Percentiles rank a stretch among this genome's conserved stretches.
phyloP scores from a whole-genome alignment of 192 early-diverging fungal species.

The Rhizophagus clarus region DNA sequence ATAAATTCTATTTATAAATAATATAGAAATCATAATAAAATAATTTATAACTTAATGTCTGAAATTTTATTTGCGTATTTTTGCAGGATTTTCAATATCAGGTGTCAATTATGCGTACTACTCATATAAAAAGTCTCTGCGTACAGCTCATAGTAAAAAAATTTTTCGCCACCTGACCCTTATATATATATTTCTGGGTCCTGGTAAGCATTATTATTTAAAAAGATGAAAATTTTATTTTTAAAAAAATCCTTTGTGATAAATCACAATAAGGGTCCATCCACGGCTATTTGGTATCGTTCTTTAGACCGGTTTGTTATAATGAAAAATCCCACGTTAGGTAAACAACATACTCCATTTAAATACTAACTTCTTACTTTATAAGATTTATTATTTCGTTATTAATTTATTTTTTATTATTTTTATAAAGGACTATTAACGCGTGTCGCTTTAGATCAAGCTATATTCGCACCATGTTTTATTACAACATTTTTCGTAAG shows the following conservation, averaged over 20 bases:
- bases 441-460: constrained; percentile 62
- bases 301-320: constrained; percentile 58
- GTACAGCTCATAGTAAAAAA: too few relatives aligned
- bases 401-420: not conserved
- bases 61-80: too few relatives aligned
- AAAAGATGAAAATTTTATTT: too few relatives aligned
- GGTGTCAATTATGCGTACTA: too few relatives aligned
- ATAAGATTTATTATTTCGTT: constrained; percentile 15
- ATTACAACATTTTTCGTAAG: constrained; percentile 65
- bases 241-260: not conserved
- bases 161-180: too few relatives aligned
- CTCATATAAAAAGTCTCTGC: too few relatives aligned
- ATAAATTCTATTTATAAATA: too few relatives aligned
- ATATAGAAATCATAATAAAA: too few relatives aligned
- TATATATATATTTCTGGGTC: too few relatives aligned
- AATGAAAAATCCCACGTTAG: constrained; percentile 39
- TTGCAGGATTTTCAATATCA: too few relatives aligned
- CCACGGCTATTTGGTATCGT: constrained; percentile 63
- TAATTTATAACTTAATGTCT: too few relatives aligned
- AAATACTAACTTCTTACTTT: not conserved
- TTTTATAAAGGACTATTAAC: constrained; percentile 39
- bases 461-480: constrained; percentile 71
- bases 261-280: constrained; percentile 41
- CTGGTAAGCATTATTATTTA: not conserved
- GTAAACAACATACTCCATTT: too few relatives aligned